These are phyloP conservation scores for Diaporthe ilicicola DNA, from an alignment of 2,329 filamentous ascomycete genomes.

Conservation along the genomic window DNA sequence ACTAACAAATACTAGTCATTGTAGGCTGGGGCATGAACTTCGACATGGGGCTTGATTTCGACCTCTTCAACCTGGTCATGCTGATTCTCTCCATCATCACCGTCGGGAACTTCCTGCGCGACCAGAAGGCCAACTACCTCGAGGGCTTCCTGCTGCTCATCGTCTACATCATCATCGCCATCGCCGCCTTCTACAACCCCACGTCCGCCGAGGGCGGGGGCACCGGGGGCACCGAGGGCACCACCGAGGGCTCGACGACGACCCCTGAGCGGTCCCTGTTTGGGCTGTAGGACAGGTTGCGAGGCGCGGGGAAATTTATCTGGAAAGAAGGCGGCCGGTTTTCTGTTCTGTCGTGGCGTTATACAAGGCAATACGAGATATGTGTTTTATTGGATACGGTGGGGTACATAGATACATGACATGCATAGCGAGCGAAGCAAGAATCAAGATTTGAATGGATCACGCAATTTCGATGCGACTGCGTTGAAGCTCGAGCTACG, in stretches of 20 bases:
- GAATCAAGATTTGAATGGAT: background rate
- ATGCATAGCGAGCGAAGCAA: constrained; percentile 17
- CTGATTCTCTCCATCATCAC: constrained; percentile 86
- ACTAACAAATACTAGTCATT: too few relatives aligned
- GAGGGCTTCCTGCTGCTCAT: constrained; percentile 84
- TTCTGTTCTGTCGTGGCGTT: background rate
- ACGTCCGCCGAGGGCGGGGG: constrained; percentile 43
- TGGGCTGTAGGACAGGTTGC: background rate
- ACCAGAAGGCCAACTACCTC: constrained; percentile 90
- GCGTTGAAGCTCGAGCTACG: too few relatives aligned
- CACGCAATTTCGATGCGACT: background rate
- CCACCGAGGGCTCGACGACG: background rate
- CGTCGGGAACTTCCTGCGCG: constrained; percentile 85
- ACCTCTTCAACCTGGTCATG: constrained; percentile 84
- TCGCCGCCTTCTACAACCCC: constrained; percentile 66
- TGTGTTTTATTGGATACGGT: background rate
- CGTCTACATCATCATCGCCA: constrained; percentile 68
- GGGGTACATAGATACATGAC: too few relatives aligned
- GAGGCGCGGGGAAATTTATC: background rate
- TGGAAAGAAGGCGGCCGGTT: background rate
- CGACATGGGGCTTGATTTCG: constrained; percentile 82
- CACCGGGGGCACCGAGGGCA: background rate
- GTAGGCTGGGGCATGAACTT: constrained; percentile 81
- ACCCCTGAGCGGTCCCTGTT: background rate
- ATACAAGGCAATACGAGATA: background rate